These are phyloP conservation scores for Vickermania spadyakhi DNA, from an alignment of 208 protist genomes.

Conservation along the genomic window DNA sequence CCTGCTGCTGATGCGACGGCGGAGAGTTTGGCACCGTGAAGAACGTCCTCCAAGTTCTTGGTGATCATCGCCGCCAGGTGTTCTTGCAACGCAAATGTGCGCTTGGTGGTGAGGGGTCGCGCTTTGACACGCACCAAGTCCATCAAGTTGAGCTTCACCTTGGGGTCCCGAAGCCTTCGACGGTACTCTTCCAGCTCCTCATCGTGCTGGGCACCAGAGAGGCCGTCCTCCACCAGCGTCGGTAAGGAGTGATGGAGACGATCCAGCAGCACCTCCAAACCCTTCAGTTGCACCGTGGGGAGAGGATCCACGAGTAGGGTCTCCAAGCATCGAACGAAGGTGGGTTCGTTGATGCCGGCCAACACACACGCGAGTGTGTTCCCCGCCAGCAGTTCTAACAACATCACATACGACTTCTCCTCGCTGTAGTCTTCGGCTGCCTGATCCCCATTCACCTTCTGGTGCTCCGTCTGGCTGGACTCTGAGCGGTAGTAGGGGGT, in stretches of 20 bases:
- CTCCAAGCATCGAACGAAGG: slow-evolving; percentile 73
- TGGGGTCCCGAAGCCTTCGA: slow-evolving; percentile 64
- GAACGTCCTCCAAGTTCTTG: slow-evolving; percentile 1
- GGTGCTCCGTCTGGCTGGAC: not conserved
- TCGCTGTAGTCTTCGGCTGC: slow-evolving; percentile 20
- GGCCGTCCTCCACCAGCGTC: slow-evolving; percentile 60
- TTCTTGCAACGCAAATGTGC: slow-evolving; percentile 57
- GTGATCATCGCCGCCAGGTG: slow-evolving; percentile 36
- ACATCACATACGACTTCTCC: slow-evolving; percentile 66
- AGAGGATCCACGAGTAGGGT: slow-evolving; percentile 55
- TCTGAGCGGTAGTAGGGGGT: slow-evolving; percentile 42
- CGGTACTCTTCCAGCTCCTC: slow-evolving; percentile 70
- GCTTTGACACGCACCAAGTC: slow-evolving; percentile 80
- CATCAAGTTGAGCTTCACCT: slow-evolving; percentile 56
- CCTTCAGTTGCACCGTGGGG: slow-evolving; percentile 51
- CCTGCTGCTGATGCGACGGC: not conserved
- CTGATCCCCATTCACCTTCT: slow-evolving; percentile 3
- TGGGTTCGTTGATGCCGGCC: slow-evolving; percentile 84
- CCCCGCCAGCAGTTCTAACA: slow-evolving; percentile 79
- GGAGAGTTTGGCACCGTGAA: not conserved
- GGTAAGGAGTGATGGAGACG: slow-evolving; percentile 82
- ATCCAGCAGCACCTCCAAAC: slow-evolving; percentile 82
- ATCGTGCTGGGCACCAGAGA: slow-evolving; percentile 24
- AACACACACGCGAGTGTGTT: slow-evolving; percentile 88
- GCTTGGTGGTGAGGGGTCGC: slow-evolving; percentile 76